Evolutionary conservation across 192 early-diverging fungal genomes (phyloP).

Genomic region (Allomyces javanicus): DNA sequence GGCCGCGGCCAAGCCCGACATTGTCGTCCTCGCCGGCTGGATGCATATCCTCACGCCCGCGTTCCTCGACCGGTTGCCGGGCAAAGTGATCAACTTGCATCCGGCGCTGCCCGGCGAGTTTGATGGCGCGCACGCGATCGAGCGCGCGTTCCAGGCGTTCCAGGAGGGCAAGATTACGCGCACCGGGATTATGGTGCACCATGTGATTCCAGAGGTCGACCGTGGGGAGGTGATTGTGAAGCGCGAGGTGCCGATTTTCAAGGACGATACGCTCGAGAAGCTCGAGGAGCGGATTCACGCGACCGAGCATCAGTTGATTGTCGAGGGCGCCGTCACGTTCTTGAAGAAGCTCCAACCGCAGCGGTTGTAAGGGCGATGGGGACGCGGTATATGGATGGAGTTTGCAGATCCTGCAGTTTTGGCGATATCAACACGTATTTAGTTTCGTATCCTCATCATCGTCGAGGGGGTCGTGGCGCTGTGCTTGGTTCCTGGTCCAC

Average conservation of each 20-base stretch:
- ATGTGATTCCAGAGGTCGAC: constrained; percentile 90
- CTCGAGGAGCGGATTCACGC: constrained; percentile 78
- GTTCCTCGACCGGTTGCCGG: constrained; percentile 55
- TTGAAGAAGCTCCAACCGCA: constrained; percentile 4
- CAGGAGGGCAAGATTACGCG: constrained; percentile 45
- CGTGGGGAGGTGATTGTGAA: constrained; percentile 72
- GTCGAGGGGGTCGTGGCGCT: no score
- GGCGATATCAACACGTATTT: no score
- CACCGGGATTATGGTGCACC: constrained; percentile 82
- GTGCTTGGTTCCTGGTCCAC: no score
- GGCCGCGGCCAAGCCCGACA: constrained; percentile 39
- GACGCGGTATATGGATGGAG: no score
- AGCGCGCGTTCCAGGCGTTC: constrained; percentile 77
- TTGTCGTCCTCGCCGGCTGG: constrained; percentile 86
- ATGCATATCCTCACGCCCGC: constrained; percentile 91
- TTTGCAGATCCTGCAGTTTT: no score
- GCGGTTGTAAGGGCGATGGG: no score
- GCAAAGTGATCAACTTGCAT: constrained; percentile 81
- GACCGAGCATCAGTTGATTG: constrained; percentile 72
- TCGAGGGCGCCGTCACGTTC: constrained; percentile 41
- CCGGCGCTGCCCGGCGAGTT: constrained; percentile 91
- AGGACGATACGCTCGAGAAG: constrained; percentile 53
- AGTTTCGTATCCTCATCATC: no score
- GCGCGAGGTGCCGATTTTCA: constrained; percentile 52
- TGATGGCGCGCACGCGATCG: constrained; percentile 92